Percentiles rank a stretch among this genome's conserved stretches.
Conservation (phyloP, 805 yeast species). For the Metschnikowia similis region DNA sequence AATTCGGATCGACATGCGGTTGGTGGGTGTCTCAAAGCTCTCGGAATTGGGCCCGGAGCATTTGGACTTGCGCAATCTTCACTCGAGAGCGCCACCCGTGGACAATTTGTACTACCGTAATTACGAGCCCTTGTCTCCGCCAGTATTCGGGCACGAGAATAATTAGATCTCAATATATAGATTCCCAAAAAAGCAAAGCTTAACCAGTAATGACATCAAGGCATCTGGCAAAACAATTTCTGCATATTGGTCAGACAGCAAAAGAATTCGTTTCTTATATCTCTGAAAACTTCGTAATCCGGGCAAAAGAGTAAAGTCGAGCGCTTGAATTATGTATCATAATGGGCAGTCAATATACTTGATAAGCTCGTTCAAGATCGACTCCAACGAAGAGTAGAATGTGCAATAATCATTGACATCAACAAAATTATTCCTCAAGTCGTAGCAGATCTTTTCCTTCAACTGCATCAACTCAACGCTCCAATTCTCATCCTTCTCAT, state of each 20-base stretch:
- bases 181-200: background rate
- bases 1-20: slow-evolving; percentile 70
- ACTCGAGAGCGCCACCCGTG: slow-evolving; percentile 7
- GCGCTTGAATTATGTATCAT: background rate
- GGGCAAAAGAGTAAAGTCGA: background rate
- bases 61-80: slow-evolving; percentile 13
- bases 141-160: slow-evolving; percentile 9
- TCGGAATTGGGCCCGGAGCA: slow-evolving; percentile 12
- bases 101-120: slow-evolving; percentile 13
- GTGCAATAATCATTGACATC: slow-evolving; percentile 44
- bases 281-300: background rate
- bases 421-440: slow-evolving; percentile 39
- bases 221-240: no score
- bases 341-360: slow-evolving; percentile 26
- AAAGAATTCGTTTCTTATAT: background rate
- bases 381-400: slow-evolving; percentile 39
- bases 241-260: background rate
- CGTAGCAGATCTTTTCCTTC: slow-evolving; percentile 37
- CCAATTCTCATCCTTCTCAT: slow-evolving; percentile 12
- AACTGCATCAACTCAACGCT: slow-evolving; percentile 29
- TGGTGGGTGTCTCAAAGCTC: slow-evolving; percentile 65
- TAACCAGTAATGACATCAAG: no score
- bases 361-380: slow-evolving; percentile 36
- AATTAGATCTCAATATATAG: background rate
- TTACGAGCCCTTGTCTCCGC: slow-evolving; percentile 15